phyloP scores from a whole-genome alignment of 1,284 basidiomycete genomes.

The Puccinia polysora region DNA sequence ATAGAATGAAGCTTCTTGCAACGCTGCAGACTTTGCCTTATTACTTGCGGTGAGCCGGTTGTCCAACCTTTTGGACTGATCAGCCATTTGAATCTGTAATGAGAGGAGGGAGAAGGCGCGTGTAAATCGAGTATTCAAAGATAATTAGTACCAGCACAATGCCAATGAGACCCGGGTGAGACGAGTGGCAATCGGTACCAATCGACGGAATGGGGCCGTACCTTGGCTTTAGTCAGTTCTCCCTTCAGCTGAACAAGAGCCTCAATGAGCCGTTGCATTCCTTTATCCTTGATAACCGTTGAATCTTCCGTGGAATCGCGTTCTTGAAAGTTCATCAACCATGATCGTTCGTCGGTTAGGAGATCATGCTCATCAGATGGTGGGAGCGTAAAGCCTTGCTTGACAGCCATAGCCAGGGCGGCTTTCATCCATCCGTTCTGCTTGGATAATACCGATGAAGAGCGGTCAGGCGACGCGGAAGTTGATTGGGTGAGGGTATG shows the following conservation, averaged over 20 bases:
- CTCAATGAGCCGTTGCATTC: conserved; percentile 54
- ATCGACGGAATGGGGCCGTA: conserved; percentile 55
- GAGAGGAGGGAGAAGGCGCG: conserved; percentile 44
- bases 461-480: conserved; percentile 29
- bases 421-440: conserved; percentile 82
- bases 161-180: not conserved
- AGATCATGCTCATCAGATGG: conserved; percentile 53
- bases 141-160: not conserved
- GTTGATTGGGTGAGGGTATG: not conserved
- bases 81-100: conserved; percentile 63
- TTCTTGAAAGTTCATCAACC: conserved; percentile 37
- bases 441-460: conserved; percentile 67
- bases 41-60: conserved; percentile 76
- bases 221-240: conserved; percentile 47
- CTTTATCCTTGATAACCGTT: conserved; percentile 43
- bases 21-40: conserved; percentile 68
- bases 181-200: conserved; percentile 8
- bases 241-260: conserved; percentile 48
- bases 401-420: conserved; percentile 69
- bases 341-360: conserved; percentile 46
- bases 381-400: conserved; percentile 73
- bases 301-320: not conserved
- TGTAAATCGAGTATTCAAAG: no score
- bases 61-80: conserved; percentile 70
- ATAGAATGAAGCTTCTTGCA: conserved; percentile 94